Conservation (phyloP, 441 rosid genomes). For the Metrosideros polymorpha region DNA sequence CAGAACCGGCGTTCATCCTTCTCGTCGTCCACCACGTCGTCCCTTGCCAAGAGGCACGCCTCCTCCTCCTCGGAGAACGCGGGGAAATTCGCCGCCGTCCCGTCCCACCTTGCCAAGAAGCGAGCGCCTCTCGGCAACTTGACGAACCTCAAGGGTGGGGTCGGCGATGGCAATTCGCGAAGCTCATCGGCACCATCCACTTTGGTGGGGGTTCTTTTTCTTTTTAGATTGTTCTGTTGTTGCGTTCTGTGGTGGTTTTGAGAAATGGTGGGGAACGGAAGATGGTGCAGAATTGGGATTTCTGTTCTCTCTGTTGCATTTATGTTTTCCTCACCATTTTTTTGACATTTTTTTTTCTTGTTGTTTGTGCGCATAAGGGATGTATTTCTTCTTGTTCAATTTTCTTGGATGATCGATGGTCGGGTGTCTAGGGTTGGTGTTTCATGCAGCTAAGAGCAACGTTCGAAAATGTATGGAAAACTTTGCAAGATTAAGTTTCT, state of each 20-base stretch:
- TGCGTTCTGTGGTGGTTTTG: not conserved
- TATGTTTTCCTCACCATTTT: not conserved
- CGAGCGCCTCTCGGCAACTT: slow-evolving; percentile 78
- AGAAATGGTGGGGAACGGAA: not conserved
- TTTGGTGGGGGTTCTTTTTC: not conserved
- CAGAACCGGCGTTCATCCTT: slow-evolving; percentile 72
- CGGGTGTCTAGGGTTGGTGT: not conserved
- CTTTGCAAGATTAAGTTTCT: not conserved
- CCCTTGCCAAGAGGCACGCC: slow-evolving; percentile 53
- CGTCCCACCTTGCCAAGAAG: slow-evolving; percentile 42
- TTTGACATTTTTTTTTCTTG: not conserved
- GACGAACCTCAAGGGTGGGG: slow-evolving; percentile 47
- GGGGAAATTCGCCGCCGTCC: slow-evolving; percentile 16
- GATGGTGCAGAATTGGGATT: not conserved
- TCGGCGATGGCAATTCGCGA: slow-evolving; percentile 21
- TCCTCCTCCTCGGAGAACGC: slow-evolving; percentile 32
- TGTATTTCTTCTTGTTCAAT: not conserved
- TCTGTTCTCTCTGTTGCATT: not conserved
- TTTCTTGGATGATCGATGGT: not conserved
- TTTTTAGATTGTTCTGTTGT: not conserved
- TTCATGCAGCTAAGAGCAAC: not conserved
- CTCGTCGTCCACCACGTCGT: slow-evolving; percentile 58
- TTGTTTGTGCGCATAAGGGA: not conserved
- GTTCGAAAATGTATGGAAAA: not conserved
- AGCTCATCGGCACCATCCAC: slow-evolving; percentile 24